Base-by-base conservation (phyloP, 306 rosid genomes). In the Hippophae tibetana region DNA sequence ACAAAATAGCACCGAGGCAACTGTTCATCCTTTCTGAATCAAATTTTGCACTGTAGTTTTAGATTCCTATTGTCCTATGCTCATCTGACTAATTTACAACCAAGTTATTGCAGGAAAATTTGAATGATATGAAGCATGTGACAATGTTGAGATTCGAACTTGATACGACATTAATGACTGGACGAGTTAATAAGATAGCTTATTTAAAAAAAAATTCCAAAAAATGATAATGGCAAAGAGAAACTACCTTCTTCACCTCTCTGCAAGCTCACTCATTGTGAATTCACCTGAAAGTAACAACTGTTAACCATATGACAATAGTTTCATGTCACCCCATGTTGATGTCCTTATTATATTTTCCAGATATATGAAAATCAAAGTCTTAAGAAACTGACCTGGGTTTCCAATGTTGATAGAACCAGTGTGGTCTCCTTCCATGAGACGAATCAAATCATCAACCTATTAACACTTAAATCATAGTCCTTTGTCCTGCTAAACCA, bases 321-420 rank as follows among this genome's bases (percentile, higher is more conserved):
- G 38, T 31, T 31, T 31, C 38, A 31, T 31, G 3, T 31, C 38
- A 31, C 38, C 38, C 38, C 38, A 31, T 31, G 38, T 31, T 31
- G 38, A 31, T 2, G 3, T 31, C 38, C 5, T 31, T 31, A 31
- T 2, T 31, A 31, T 31, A 31, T 57, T 50, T n/a, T 65, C 40
- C 54, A 42, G 66, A 51, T 31, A 31, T 31, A 5, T 63, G 23
- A 18, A 18, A 18, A 18, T 18, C 23, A 18, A 18, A 18, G 23
- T 18, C 23, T 18, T 18, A 18, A 18, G 23, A 18, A 18, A 18
- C 23, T 18, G 54, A 87, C 89, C 96, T 59, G 96, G 94, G 82
- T 88, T 88, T 69, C 96, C 96, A 60, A 88, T 79, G 72, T 88
- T 88, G 72, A 88, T 82, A 66, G 96, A 94, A 8, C 90, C 94